These are phyloP conservation scores for Polyplosphaeria fusca DNA, from an alignment of 495 filamentous ascomycete species.

Conservation along the genomic window DNA sequence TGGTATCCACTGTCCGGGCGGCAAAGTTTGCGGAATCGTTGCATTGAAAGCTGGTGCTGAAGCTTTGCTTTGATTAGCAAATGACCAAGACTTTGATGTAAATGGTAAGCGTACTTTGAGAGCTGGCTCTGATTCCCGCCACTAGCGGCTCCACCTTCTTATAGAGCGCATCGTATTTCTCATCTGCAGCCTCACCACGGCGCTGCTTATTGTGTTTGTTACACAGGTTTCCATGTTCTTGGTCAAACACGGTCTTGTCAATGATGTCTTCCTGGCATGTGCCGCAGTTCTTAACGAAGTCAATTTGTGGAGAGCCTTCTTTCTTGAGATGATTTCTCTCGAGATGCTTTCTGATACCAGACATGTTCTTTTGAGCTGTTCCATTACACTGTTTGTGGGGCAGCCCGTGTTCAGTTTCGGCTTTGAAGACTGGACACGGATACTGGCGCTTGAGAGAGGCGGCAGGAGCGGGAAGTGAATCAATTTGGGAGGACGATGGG, in stretches of 20 bases:
- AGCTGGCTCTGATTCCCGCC: not conserved
- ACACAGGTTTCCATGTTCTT: not conserved
- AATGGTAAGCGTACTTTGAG: no score
- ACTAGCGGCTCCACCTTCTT: not conserved
- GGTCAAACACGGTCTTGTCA: not conserved
- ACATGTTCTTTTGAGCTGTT: not conserved
- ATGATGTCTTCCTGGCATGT: not conserved
- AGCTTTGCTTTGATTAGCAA: no score
- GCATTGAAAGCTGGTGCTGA: no score
- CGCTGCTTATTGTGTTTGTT: not conserved
- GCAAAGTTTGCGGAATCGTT: no score
- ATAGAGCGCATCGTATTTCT: not conserved
- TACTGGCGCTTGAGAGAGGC: no score
- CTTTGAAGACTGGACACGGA: no score
- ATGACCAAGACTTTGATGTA: no score
- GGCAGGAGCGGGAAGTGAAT: no score
- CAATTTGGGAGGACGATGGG: no score
- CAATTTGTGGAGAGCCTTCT: no score
- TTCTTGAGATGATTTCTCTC: not conserved
- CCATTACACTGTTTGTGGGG: not conserved
- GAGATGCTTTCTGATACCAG: not conserved
- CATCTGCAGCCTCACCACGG: not conserved
- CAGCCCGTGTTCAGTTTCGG: no score
- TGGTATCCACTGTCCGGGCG: no score
- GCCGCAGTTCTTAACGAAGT: not conserved